Base-by-base conservation (phyloP, 2,329 filamentous ascomycete genomes). In the Talaromyces sp. region DNA sequence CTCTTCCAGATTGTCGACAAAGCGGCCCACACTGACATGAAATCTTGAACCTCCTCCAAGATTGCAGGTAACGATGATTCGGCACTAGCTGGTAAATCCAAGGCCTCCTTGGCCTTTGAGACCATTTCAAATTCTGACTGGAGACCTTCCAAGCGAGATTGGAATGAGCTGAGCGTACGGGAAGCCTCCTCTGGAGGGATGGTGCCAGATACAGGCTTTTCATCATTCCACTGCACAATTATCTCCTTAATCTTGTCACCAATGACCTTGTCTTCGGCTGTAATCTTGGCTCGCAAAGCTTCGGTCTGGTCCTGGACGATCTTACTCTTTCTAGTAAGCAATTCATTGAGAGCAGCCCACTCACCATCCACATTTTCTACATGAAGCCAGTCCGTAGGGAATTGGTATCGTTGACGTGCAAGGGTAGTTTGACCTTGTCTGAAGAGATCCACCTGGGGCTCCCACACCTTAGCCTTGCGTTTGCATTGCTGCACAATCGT, bases 11-110 rank as follows among this genome's bases (percentile, higher is more conserved):
- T 97, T 6, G 93, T 96, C 27, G 92, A 94, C 59, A 99, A 82
- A 58, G 91, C 94, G 37, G 94, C 91, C 95, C 95, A 99, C 10
- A 99, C 95, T 22, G 94, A 97, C 79, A 97, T 96, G 82, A 99
- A 99, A 77, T 99, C 95, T 67, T 96, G 92, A 2, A 99, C 93
- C 79, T 99, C 95, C 75, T 98, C 94, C 16, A 98, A 83, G 9
- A 97, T 90, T 31, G 90, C 86, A n/a, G 87, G 84, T 24, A 99
- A 86, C n/a, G 90, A 88, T 60, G 90, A 91, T 70, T 97, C 92
- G 0, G 89, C 83, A 63, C 87, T 90, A 2, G 90, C 85, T 3
- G 94, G 91, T 48, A 99, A 85, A 74, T 97, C 93, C 48, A 99
- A 87, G 3, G 95, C 95, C 77, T 99, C 95, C 78, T 98, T 99